phyloP scores from a whole-genome alignment of 371 early-diverging fungal species.

The Mucor irregularis region DNA sequence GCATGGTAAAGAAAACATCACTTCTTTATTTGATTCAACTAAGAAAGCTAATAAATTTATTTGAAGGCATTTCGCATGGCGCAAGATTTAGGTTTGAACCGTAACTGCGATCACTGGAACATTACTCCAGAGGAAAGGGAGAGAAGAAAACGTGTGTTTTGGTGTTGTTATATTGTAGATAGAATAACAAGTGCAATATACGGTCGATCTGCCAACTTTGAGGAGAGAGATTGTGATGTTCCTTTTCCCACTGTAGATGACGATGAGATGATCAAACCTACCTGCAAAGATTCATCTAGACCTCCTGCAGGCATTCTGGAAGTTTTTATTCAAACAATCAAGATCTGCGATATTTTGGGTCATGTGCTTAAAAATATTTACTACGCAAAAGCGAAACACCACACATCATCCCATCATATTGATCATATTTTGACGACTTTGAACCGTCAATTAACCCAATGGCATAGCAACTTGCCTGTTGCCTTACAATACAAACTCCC shows the following conservation, averaged over 20 bases:
- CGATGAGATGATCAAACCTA: constrained; percentile 24
- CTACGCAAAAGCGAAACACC: constrained; percentile 35
- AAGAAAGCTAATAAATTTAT: background rate
- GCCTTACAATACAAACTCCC: constrained; percentile 39
- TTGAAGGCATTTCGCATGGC: constrained; percentile 48
- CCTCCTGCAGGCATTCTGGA: constrained; percentile 32
- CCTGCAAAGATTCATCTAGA: constrained; percentile 9
- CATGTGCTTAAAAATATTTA: constrained; percentile 48
- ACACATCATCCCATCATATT: constrained; percentile 30
- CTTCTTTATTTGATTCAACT: no score
- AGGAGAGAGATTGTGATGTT: constrained; percentile 51
- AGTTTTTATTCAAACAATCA: constrained; percentile 37
- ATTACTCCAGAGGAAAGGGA: constrained; percentile 45
- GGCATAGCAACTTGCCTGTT: constrained; percentile 44
- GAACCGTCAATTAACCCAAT: constrained; percentile 40
- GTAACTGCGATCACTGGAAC: constrained; percentile 49
- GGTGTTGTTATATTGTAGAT: constrained; percentile 54
- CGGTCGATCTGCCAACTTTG: constrained; percentile 44
- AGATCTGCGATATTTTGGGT: constrained; percentile 44
- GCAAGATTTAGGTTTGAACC: constrained; percentile 46
- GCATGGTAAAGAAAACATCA: constrained; percentile 32
- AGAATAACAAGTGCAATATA: constrained; percentile 41
- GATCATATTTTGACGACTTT: constrained; percentile 39
- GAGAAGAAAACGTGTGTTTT: constrained; percentile 48
- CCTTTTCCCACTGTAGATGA: constrained; percentile 50